Evolutionary conservation across 768 basidiomycete species (phyloP), one percentile per base, ranked within the genome.

Genomic region (Termitomyces sp.): DNA sequence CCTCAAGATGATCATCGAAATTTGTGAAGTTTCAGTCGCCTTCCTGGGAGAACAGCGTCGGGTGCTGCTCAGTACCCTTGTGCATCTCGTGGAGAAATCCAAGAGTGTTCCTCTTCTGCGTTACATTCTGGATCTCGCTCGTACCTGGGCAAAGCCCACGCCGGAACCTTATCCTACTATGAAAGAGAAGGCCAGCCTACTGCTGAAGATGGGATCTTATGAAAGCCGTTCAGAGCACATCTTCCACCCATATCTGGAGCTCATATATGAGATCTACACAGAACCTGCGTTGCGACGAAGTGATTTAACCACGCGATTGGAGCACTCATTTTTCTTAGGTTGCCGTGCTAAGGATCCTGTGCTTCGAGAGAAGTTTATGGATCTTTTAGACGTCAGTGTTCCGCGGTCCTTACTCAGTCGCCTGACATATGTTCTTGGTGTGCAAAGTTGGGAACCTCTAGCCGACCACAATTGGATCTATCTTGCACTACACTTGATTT

Each of bases 381-480:
- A 94, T 66, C 79, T 97, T 40, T 76, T 98, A 58, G 95, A 98
- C 63, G 77, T 84, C 63, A 95, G 89, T 65, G 83, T 98, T 47
- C 91, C 95, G 31, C 84, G 89, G 32, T 87, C 89, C 1, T 78
- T 97, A 11, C 82, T 83, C 54, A 85, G 81, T 56, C 88, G 97
- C 25, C 69, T 99, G 44, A 87, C 89, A 38, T 98, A 95, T 68
- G 85, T 98, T 59, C 76, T 96, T 36, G 94, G 90, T 23, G 88
- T 95, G 15, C 96, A 98, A 70, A 93, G 79, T 62, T 99, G 97
- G 97, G 97, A 98, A 53, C 83, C 87, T 2, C 71, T 99, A 18
- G 84, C 91, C 2, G 94, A 96, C 56, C 84, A 90, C 52, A 93
- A 97, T 63, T 99, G 97, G 97, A 87, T 95, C 32, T 87, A 90